Evolutionary conservation across 78 protist genomes (phyloP).

Genomic region (Anaeramoeba ignava): DNA sequence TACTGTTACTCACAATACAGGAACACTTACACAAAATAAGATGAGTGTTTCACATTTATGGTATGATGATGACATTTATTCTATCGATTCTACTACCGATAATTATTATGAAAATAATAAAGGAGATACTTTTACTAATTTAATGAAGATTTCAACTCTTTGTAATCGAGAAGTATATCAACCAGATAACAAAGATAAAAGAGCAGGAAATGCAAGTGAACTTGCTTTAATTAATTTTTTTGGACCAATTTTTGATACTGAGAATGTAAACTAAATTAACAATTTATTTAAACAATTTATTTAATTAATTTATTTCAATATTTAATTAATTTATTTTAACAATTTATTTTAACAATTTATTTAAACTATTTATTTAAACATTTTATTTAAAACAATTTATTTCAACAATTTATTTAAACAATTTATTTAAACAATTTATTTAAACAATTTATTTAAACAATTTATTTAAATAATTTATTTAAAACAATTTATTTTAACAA

Average conservation of each 20-base stretch:
- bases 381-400: too few relatives aligned
- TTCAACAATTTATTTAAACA: too few relatives aligned
- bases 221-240: background rate
- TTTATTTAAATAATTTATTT: too few relatives aligned
- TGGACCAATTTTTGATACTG: background rate
- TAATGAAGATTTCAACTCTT: slow-evolving; percentile 1
- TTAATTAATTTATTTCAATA: too few relatives aligned
- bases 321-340: too few relatives aligned
- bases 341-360: too few relatives aligned
- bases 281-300: too few relatives aligned
- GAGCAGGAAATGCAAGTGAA: background rate
- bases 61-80: background rate
- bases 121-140: background rate
- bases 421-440: too few relatives aligned
- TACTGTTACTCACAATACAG: too few relatives aligned
- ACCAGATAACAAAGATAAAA: background rate
- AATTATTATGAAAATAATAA: background rate
- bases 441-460: too few relatives aligned
- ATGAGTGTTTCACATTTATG: slow-evolving; percentile 44
- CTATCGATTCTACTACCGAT: background rate
- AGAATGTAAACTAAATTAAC: background rate
- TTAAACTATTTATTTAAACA: too few relatives aligned
- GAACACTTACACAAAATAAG: slow-evolving; percentile 58
- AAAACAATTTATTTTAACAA: too few relatives aligned
- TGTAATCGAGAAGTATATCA: slow-evolving; percentile 49